Evolutionary conservation across 108 stramenopile species (phyloP).

Genomic region (Cyclotella distinguenda): DNA sequence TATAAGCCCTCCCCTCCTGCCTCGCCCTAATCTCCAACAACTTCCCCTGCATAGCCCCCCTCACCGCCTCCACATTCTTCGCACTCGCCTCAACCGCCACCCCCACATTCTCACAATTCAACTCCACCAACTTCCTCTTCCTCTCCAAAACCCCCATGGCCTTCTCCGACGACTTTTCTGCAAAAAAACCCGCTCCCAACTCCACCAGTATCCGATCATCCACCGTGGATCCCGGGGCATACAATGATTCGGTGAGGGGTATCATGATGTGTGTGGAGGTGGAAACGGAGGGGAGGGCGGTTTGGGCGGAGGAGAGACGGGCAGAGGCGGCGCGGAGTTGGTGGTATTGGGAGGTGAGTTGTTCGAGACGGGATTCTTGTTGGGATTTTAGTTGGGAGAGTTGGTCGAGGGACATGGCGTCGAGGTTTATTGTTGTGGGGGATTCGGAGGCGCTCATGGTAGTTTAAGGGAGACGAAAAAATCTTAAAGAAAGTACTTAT

Average conservation of each 20-base stretch:
- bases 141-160: slow-evolving; percentile 71
- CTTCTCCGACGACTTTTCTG: slow-evolving; percentile 67
- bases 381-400: slow-evolving; percentile 73
- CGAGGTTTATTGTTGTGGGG: slow-evolving; percentile 58
- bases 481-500: no score
- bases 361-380: slow-evolving; percentile 74
- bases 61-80: slow-evolving; percentile 70
- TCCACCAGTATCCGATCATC: slow-evolving; percentile 80
- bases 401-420: slow-evolving; percentile 80
- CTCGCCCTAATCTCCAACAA: slow-evolving; percentile 82
- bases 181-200: slow-evolving; percentile 87
- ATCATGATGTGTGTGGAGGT: slow-evolving; percentile 66
- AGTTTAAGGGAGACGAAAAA: no score
- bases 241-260: slow-evolving; percentile 82
- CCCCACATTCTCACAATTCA: slow-evolving; percentile 79
- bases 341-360: slow-evolving; percentile 66
- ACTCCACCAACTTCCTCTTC: slow-evolving; percentile 73
- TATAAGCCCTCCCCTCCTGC: slow-evolving; percentile 51
- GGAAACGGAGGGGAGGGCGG: slow-evolving; percentile 42
- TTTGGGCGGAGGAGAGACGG: slow-evolving; percentile 57
- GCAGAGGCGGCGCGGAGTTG: slow-evolving; percentile 77
- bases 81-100: slow-evolving; percentile 59
- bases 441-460: slow-evolving; percentile 18
- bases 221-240: slow-evolving; percentile 81
- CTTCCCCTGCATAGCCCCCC: slow-evolving; percentile 86